Evolutionary conservation across 441 rosid species (phyloP), one percentile per base, ranked within the genome.

Genomic region (Melastoma candidum): DNA sequence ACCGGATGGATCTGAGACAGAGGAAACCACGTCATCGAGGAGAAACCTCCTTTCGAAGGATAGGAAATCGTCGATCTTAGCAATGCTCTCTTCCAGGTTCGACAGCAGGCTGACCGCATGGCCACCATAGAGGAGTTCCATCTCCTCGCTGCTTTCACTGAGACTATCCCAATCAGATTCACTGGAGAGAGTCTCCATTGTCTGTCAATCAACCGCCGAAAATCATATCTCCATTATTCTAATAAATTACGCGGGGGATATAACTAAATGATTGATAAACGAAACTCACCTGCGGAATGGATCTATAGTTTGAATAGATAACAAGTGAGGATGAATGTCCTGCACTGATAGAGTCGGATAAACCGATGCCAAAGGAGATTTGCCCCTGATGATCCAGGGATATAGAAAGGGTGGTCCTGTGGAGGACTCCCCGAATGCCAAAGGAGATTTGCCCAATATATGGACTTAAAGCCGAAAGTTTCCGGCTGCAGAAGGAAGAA

Each of bases 161-260:
- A 60, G 73, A 68, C 73, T 82, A 36, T 92, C 98, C 95, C 97
- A 92, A 52, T 85, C 97, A 66, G 83, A 84, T 63, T 82, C 97
- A 51, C 81, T 64, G 14, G 71, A 71, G 41, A 73, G 58, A 66
- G 63, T 61, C 63, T 84, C 95, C 96, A 92, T 87, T 48, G 49
- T 66, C 66, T 49, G 59, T 44, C 67, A 58, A 59, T 80, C 81
- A 77, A 60, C 2, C 57, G 12, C 59, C 50, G 6, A 32, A 6
- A 32, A 32, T 8, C 41, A 8, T 44, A 45, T 44, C 58, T 48
- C 65, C 69, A 24, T 63, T 14, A 55, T 54, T 49, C 63, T 32
- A 29, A 57, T 53, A 11, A 32, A 32, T 32, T 32, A 51, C 44
- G 11, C 44, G 13, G 51, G 48, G 24, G 25, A 45, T 25, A 9